These are phyloP conservation scores for Nannochloris sp. DNA, from an alignment of 139 green algal species.

Conservation along the genomic window DNA sequence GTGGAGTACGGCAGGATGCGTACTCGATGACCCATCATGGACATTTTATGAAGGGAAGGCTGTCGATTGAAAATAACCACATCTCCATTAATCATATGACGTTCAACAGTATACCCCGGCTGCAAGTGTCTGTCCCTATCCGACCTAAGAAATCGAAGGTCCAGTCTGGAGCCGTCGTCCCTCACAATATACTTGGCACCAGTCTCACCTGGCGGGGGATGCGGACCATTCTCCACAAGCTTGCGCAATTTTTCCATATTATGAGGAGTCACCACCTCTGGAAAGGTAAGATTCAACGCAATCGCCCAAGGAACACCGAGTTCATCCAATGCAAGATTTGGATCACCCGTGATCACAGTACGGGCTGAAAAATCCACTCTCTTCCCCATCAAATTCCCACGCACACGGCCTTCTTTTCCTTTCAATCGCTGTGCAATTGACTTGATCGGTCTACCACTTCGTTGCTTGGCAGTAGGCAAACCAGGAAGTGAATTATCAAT, in stretches of 20 bases:
- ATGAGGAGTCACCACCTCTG: constrained; percentile 83
- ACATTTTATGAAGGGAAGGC: constrained; percentile 99
- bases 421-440: constrained; percentile 89
- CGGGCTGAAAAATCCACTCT: constrained; percentile 97
- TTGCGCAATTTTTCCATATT: constrained; percentile 73
- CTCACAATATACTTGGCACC: constrained; percentile 95
- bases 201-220: constrained; percentile 88
- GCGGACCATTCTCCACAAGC: constrained; percentile 91
- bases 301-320: constrained; percentile 96
- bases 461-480: constrained; percentile 47
- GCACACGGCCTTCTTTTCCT: constrained; percentile 85
- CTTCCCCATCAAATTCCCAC: constrained; percentile 99
- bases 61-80: constrained; percentile 99
- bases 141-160: constrained; percentile 70
- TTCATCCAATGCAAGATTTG: constrained; percentile 97
- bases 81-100: constrained; percentile 91
- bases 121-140: constrained; percentile 62
- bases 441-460: constrained; percentile 82
- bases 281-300: constrained; percentile 95
- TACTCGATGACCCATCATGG: constrained; percentile 95
- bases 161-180: constrained; percentile 84
- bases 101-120: constrained; percentile 84
- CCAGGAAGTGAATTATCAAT: constrained; percentile 95
- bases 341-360: constrained; percentile 93
- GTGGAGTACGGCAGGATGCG: constrained; percentile 89